Conservation (phyloP, 2,329 filamentous ascomycete genomes). For the Apiospora pterosperma region DNA sequence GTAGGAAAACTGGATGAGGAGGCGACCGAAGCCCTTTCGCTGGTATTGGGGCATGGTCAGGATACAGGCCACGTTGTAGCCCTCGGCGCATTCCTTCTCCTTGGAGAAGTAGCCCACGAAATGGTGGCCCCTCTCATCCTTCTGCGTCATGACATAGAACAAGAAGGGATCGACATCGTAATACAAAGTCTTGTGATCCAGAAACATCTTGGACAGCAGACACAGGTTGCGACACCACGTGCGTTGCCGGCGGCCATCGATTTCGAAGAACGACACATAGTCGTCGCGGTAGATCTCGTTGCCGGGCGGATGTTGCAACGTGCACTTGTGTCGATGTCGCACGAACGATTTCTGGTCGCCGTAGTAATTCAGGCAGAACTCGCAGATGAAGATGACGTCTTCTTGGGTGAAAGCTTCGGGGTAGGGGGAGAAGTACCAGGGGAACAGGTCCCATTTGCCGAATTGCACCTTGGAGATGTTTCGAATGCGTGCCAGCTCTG, state of each 20-base stretch:
- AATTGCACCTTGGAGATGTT: slow-evolving; percentile 95
- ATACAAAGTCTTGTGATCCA: slow-evolving; percentile 95
- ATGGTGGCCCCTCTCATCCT: slow-evolving; percentile 86
- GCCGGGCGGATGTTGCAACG: slow-evolving; percentile 85
- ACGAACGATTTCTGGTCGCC: slow-evolving; percentile 78
- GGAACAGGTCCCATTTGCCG: slow-evolving; percentile 85
- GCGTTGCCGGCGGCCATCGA: slow-evolving; percentile 88
- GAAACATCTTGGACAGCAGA: slow-evolving; percentile 89
- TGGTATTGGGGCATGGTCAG: slow-evolving; percentile 95
- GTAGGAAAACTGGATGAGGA: slow-evolving; percentile 97
- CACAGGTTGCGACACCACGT: slow-evolving; percentile 98
- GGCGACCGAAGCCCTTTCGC: slow-evolving; percentile 85
- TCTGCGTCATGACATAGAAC: slow-evolving; percentile 95
- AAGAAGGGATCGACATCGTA: slow-evolving; percentile 99
- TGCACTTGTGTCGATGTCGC: slow-evolving; percentile 86
- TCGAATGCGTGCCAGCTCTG: slow-evolving; percentile 91
- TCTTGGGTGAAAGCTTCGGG: slow-evolving; percentile 83
- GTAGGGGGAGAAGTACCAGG: slow-evolving; percentile 99
- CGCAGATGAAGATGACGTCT: slow-evolving; percentile 93
- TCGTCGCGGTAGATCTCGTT: slow-evolving; percentile 98
- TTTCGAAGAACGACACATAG: slow-evolving; percentile 93
- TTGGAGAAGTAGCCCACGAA: slow-evolving; percentile 99
- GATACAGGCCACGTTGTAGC: slow-evolving; percentile 98
- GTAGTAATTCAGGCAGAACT: slow-evolving; percentile 93
- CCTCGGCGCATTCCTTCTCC: slow-evolving; percentile 94